A percentile compares a stretch with the other conserved stretches of the same genome.
These are phyloP conservation scores for Guyanaporus albipodus DNA, from an alignment of 768 basidiomycete genomes.

Conservation along the genomic window DNA sequence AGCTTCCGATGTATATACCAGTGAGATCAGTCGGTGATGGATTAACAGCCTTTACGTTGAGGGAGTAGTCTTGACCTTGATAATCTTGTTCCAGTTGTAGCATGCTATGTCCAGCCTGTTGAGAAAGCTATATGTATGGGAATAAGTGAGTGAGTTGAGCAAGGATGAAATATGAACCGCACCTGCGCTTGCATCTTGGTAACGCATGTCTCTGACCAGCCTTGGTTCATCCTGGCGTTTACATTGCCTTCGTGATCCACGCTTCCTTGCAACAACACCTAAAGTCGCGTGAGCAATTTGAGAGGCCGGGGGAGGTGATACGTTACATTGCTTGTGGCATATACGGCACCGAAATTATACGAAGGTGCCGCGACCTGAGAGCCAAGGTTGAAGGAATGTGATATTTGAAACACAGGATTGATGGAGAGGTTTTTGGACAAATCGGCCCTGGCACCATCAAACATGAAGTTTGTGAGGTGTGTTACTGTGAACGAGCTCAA, in stretches of 20 bases:
- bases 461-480: slow-evolving; percentile 89
- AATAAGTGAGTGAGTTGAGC: slow-evolving; percentile 1
- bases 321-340: slow-evolving; percentile 75
- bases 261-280: slow-evolving; percentile 92
- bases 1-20: slow-evolving; percentile 88
- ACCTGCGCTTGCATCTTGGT: slow-evolving; percentile 91
- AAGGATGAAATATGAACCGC: slow-evolving; percentile 20
- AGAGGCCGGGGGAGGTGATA: slow-evolving; percentile 5
- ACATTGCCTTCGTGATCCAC: slow-evolving; percentile 93
- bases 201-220: slow-evolving; percentile 72
- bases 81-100: slow-evolving; percentile 93
- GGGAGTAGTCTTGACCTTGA: slow-evolving; percentile 78
- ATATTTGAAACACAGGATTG: slow-evolving; percentile 97
- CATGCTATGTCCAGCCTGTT: slow-evolving; percentile 81
- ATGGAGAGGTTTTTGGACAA: slow-evolving; percentile 89
- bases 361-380: slow-evolving; percentile 79
- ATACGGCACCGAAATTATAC: slow-evolving; percentile 94
- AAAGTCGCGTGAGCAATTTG: slow-evolving; percentile 16
- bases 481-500: slow-evolving; percentile 52
- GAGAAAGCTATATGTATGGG: slow-evolving; percentile 55
- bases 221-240: slow-evolving; percentile 84
- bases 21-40: slow-evolving; percentile 83
- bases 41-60: slow-evolving; percentile 88
- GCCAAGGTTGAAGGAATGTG: slow-evolving; percentile 91
- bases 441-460: slow-evolving; percentile 97